Evolutionary conservation across 192 early-diverging fungal genomes (phyloP).

Genomic region (Phycomyces nitens): DNA sequence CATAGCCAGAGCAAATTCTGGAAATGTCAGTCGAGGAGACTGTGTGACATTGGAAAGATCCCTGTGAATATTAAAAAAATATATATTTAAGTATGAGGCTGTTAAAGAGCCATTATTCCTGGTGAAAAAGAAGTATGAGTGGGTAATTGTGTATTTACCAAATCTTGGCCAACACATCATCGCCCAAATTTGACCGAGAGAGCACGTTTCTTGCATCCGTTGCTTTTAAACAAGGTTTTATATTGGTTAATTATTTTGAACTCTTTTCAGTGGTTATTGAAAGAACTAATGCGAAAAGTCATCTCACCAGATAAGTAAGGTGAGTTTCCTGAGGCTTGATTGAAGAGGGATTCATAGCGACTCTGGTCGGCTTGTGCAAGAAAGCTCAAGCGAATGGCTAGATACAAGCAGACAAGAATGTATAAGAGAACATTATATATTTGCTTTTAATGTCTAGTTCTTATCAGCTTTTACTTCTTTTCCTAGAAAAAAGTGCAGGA

Average conservation of each 20-base stretch:
- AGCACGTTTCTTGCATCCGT: slow-evolving; percentile 34
- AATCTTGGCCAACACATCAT: slow-evolving; percentile 37
- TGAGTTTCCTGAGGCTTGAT: slow-evolving; percentile 11
- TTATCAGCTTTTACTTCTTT: too few species aligned
- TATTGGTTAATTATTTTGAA: background rate
- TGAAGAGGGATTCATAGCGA: slow-evolving; percentile 38
- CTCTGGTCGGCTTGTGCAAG: slow-evolving; percentile 36
- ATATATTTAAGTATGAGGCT: too few species aligned
- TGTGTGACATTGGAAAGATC: slow-evolving; percentile 53
- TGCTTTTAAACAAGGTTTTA: slow-evolving; percentile 18
- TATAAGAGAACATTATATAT: background rate
- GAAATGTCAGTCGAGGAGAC: slow-evolving; percentile 49
- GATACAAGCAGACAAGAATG: background rate
- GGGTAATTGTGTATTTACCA: slow-evolving; percentile 25
- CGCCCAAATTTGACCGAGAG: slow-evolving; percentile 28
- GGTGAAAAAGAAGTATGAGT: background rate
- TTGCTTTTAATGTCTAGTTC: too few species aligned
- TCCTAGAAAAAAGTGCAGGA: too few species aligned
- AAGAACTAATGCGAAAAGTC: background rate
- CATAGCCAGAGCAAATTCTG: slow-evolving; percentile 68
- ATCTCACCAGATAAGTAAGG: slow-evolving; percentile 28
- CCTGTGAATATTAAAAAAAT: slow-evolving; percentile 28
- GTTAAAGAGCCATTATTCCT: background rate
- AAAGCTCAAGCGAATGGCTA: slow-evolving; percentile 40
- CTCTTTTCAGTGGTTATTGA: background rate